Evolutionary conservation across 2,329 filamentous ascomycete species (phyloP), one percentile per base, ranked within the genome.

Genomic region (Sporothrix brasiliensis): DNA sequence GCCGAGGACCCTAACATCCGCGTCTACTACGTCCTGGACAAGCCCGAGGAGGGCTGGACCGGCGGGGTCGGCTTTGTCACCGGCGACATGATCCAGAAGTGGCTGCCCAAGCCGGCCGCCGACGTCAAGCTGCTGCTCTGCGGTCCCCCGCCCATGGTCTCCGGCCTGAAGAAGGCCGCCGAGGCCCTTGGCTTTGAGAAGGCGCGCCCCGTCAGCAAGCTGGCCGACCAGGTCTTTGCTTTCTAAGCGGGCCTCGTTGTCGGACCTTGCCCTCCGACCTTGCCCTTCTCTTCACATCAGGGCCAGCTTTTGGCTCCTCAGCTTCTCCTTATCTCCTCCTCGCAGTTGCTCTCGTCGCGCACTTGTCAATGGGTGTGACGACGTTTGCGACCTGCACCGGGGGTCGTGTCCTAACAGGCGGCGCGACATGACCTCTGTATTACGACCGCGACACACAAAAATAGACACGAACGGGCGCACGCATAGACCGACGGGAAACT

Each of bases 201-300:
- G 87, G 92, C 95, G 54, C 89, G 90, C 73, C 93, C 94, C 58
- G 94, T 98, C 77, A 97, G 94, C 89, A 98, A 98, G 88, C 89
- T 98, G 69, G 92, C 94, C 79, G 95, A 99, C 81, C 95, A 98
- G 82, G 92, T 99, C 75, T 99, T 99, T 84, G 93, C 92, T 78
- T 99, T 99, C 83, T 91, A 82, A 77, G 65, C 4, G 56, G 13
- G 34, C 7, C 1, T 10, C 34, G 16, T 9, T n/a, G 19, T 16
- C 19, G 14, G 47, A 49, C 47, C 14, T 19, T 16, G 47, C 41
- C n/a, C 21, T 24, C 24, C 24, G 34, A 34, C 34, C 34, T 7
- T 7, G 2, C 34, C 21, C 24, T 13, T 30, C 13, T 65, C 21
- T 27, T 44, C n/a, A 41, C 30, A 16, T 11, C 39, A 3, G 34